Percentiles rank a stretch among this genome's conserved stretches.
phyloP scores from a whole-genome alignment of 495 filamentous ascomycete species.

The Pseudotulostoma volvatum region DNA sequence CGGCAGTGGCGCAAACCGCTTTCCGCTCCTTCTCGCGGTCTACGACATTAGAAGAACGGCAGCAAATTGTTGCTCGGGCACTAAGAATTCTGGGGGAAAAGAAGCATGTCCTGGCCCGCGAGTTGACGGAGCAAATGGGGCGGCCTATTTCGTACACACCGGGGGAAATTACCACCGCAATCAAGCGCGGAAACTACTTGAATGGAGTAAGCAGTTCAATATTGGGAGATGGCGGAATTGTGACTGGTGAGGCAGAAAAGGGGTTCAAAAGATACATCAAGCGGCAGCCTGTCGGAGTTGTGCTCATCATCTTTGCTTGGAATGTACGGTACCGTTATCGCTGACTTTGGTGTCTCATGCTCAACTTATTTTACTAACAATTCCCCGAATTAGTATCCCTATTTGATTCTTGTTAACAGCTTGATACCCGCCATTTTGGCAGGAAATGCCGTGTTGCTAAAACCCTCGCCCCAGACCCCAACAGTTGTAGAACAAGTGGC shows the following conservation, averaged over 20 bases:
- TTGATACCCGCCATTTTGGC: slow-evolving; percentile 74
- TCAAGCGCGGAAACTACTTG: slow-evolving; percentile 65
- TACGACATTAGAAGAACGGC: slow-evolving; percentile 44
- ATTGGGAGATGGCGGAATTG: slow-evolving; percentile 32
- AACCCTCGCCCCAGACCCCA: slow-evolving; percentile 87
- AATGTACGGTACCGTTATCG: slow-evolving; percentile 44
- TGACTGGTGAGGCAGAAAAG: slow-evolving; percentile 60
- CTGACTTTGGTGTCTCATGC: slow-evolving; percentile 2
- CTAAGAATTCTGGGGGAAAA: slow-evolving; percentile 47
- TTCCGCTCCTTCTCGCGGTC: slow-evolving; percentile 55
- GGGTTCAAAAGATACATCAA: slow-evolving; percentile 81
- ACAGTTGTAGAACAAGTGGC: slow-evolving; percentile 72
- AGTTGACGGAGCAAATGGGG: slow-evolving; percentile 89
- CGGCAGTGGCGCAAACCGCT: slow-evolving; percentile 47
- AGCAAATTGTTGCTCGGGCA: slow-evolving; percentile 62
- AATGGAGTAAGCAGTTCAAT: slow-evolving; percentile 60
- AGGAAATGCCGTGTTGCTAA: slow-evolving; percentile 79
- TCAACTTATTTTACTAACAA: slow-evolving; percentile 1
- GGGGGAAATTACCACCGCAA: slow-evolving; percentile 67
- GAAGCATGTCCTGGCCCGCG: slow-evolving; percentile 64
- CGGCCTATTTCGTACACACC: slow-evolving; percentile 71
- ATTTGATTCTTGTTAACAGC: slow-evolving; percentile 79
- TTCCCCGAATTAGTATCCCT: slow-evolving; percentile 54
- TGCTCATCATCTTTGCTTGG: slow-evolving; percentile 84
- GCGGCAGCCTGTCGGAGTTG: slow-evolving; percentile 70